Base-by-base conservation (phyloP, 768 basidiomycete species). In the Pulveroboletus sp. region DNA sequence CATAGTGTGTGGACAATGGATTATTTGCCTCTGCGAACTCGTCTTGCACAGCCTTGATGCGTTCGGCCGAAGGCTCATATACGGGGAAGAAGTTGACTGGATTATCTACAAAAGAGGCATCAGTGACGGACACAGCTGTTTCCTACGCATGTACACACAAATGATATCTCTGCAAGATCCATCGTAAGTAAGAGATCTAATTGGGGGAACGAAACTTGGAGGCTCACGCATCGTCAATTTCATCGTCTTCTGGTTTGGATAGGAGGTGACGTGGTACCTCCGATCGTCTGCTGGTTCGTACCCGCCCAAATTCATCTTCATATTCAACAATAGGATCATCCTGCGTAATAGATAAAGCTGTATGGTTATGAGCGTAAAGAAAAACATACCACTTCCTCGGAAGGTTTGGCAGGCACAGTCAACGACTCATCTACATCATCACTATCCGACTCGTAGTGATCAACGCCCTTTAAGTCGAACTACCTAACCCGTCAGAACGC, bases 81-180 rank as follows among this genome's bases (percentile, higher is more conserved):
- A 86, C 81, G 0, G 94, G 94, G 69, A 94, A 97, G 65, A 90
- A 82, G 55, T 85, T 80, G 24, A 84, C 79, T 13, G 92, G 90
- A 61, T 91, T 90, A 41, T 81, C 91, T 93, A 53, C 5, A 14
- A 31, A 21, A 50, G 36, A 7, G 31, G 43, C 37, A 44, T 56
- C 31, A 56, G 45, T 25, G 45, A 31, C n/a, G 25, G 8, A 6
- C 31, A 17, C 6, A 27, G 13, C 5, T 7, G 8, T 35, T 44
- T 44, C 16, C 13, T 32, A 34, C 20, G 32, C 40, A 53, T 53
- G 52, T 53, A 59, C 65, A 42, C 55, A 82, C 84, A 70, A 52
- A 86, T 84, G 32, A 85, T 65, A 52, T 84, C 82, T 59, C 84
- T 86, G 49, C 14, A 47, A 29, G 45, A 47, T 46, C 54, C 53